Percentiles rank a stretch among this genome's conserved stretches.
These are phyloP conservation scores for Hydrangea macrophylla DNA, from an alignment of 148 eudicot species.

Conservation along the genomic window DNA sequence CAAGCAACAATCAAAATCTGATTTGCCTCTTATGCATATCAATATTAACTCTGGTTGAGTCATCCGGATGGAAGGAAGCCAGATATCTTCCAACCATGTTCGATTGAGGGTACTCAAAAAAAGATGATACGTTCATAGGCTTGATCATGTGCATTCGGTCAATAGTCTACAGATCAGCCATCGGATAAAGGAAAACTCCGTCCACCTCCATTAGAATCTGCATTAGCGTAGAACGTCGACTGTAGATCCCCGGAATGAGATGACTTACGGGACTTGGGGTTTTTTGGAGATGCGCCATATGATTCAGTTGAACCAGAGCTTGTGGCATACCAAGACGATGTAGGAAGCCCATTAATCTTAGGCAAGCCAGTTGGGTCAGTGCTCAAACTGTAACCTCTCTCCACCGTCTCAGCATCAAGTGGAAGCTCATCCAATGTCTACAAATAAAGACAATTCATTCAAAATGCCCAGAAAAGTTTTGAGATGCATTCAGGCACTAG, in stretches of 20 bases:
- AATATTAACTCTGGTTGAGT: not conserved
- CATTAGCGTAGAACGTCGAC: slow-evolving; percentile 46
- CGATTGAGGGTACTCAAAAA: not conserved
- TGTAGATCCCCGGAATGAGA: slow-evolving; percentile 71
- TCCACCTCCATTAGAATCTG: slow-evolving; percentile 66
- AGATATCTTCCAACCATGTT: not conserved
- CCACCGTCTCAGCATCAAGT: slow-evolving; percentile 64
- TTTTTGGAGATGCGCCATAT: slow-evolving; percentile 49
- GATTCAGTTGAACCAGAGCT: slow-evolving; percentile 48
- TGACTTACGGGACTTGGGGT: slow-evolving; percentile 53
- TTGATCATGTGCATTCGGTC: slow-evolving; percentile 1
- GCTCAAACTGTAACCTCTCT: slow-evolving; percentile 64
- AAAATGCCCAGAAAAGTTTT: not conserved
- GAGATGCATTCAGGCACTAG: not conserved
- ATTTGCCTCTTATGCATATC: not conserved
- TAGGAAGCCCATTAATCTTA: slow-evolving; percentile 54
- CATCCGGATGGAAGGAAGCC: not conserved
- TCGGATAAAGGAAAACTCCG: slow-evolving; percentile 46
- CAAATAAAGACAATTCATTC: not conserved
- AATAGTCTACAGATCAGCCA: slow-evolving; percentile 27
- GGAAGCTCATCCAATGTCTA: slow-evolving; percentile 78
- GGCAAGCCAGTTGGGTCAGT: slow-evolving; percentile 73
- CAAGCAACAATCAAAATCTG: slow-evolving; percentile 7
- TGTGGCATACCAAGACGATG: slow-evolving; percentile 44
- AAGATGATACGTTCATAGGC: not conserved